A percentile compares a stretch with the other conserved stretches of the same genome.
Evolutionary conservation across 192 early-diverging fungal species (phyloP).

Genomic region (Backusella macrospora): DNA sequence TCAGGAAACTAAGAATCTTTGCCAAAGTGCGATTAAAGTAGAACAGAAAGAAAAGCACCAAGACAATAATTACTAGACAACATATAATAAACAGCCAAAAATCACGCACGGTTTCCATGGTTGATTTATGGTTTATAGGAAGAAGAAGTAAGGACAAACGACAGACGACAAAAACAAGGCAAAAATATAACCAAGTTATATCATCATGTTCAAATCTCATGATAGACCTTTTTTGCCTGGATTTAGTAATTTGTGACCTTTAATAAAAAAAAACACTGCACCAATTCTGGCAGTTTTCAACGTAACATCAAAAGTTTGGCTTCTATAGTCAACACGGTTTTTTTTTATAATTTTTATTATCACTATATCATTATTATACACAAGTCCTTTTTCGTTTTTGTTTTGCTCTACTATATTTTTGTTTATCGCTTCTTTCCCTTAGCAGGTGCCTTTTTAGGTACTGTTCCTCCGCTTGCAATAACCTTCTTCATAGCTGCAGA

Average conservation of each 20-base stretch:
- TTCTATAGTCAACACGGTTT: background rate
- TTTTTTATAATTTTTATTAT: background rate
- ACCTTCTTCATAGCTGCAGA: conserved; percentile 43
- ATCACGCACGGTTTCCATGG: conserved; percentile 29
- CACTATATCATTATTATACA: conserved; percentile 1
- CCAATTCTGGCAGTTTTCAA: conserved; percentile 5
- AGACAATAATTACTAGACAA: conserved; percentile 67
- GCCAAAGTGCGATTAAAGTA: conserved; percentile 70
- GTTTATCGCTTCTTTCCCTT: conserved; percentile 40
- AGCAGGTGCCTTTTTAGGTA: conserved; percentile 19
- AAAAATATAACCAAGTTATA: background rate
- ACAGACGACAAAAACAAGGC: background rate
- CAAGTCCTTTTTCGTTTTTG: background rate
- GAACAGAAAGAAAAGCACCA: conserved; percentile 74
- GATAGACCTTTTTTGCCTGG: background rate
- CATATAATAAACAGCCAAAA: conserved; percentile 69
- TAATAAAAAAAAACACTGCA: background rate
- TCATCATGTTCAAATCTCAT: conserved; percentile 1
- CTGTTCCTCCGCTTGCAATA: conserved; percentile 25
- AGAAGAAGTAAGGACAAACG: background rate
- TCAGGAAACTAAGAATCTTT: conserved; percentile 57
- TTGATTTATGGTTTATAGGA: background rate
- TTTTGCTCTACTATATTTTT: background rate
- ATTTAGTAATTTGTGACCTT: conserved; percentile 14
- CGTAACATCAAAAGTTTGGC: no score